Conservation (phyloP, 2,329 filamentous ascomycete species). For the Pseudocercospora macadamiae region DNA sequence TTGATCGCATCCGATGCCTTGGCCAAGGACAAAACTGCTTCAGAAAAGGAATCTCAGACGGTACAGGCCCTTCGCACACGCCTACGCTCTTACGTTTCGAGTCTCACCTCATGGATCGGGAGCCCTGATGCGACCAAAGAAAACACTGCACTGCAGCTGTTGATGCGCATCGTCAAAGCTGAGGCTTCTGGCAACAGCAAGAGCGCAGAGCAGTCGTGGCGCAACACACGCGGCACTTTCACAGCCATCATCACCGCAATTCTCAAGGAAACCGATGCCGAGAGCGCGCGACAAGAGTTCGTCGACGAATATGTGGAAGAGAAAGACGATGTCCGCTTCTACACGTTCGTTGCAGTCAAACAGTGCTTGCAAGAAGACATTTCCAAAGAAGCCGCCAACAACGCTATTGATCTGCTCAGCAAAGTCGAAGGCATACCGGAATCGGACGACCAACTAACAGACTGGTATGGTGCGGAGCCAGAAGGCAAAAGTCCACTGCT, state of each 20-base stretch:
- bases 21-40: conserved; percentile 64
- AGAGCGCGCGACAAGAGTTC: conserved; percentile 70
- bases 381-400: conserved; percentile 51
- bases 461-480: conserved; percentile 68
- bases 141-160: conserved; percentile 72
- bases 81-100: conserved; percentile 64
- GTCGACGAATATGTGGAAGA: conserved; percentile 75
- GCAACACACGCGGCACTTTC: conserved; percentile 61
- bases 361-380: conserved; percentile 44
- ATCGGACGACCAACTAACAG: conserved; percentile 66
- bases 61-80: conserved; percentile 77
- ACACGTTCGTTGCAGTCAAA: conserved; percentile 75
- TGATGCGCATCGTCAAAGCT: conserved; percentile 82
- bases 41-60: conserved; percentile 74
- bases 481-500: conserved; percentile 68
- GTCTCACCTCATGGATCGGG: conserved; percentile 62
- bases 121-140: conserved; percentile 64
- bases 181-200: conserved; percentile 62
- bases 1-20: conserved; percentile 75
- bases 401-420: conserved; percentile 65
- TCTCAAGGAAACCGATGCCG: conserved; percentile 59
- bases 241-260: conserved; percentile 65
- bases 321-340: conserved; percentile 83
- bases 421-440: conserved; percentile 72
- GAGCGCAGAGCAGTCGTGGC: conserved; percentile 66